These are phyloP conservation scores for Amaranthus hypochondriacus DNA, from an alignment of 148 eudicot genomes.

Conservation along the genomic window DNA sequence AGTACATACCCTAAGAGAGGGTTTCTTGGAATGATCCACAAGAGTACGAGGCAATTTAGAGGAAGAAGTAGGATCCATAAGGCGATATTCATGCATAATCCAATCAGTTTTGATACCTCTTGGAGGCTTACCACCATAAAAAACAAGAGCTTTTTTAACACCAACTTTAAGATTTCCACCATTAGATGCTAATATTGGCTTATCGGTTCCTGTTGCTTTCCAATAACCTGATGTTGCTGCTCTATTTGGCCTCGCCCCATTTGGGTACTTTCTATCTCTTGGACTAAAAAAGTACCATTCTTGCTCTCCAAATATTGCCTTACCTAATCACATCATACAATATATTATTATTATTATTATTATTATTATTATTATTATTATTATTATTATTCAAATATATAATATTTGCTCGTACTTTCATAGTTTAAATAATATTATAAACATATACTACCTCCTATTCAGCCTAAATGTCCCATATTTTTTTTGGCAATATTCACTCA, in stretches of 20 bases:
- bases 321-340: constrained; percentile 26
- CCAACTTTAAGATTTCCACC: constrained; percentile 42
- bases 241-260: constrained; percentile 62
- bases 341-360: background rate
- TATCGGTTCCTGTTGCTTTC: constrained; percentile 69
- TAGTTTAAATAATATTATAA: no score
- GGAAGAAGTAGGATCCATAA: constrained; percentile 25
- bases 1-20: constrained; percentile 34
- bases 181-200: constrained; percentile 37
- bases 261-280: constrained; percentile 61
- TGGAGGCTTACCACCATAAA: constrained; percentile 56
- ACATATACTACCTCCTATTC: no score
- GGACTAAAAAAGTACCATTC: constrained; percentile 73
- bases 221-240: constrained; percentile 71
- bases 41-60: constrained; percentile 30
- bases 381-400: no score
- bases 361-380: no score
- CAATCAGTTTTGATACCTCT: constrained; percentile 55
- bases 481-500: no score
- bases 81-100: constrained; percentile 58
- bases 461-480: no score
- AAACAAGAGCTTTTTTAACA: constrained; percentile 53
- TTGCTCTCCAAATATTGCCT: constrained; percentile 56
- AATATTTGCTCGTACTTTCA: no score
- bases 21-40: constrained; percentile 27